These are phyloP conservation scores for Leucocoprinus leucothites DNA, from an alignment of 768 basidiomycete genomes.

Conservation along the genomic window DNA sequence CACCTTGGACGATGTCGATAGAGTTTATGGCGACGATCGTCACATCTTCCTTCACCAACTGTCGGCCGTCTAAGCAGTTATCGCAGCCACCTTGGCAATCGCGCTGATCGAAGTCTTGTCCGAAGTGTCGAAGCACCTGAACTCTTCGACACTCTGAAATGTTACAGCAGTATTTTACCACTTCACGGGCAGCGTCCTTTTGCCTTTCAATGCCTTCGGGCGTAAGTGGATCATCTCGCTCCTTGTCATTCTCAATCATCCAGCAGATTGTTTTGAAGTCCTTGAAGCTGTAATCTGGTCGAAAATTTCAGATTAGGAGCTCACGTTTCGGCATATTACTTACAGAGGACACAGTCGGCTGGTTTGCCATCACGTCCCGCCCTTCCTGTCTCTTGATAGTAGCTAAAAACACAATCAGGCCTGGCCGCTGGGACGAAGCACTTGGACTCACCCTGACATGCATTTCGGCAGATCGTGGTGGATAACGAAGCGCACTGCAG, in stretches of 20 bases:
- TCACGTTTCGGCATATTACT: constrained; percentile 20
- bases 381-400: constrained; percentile 96
- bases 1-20: constrained; percentile 52
- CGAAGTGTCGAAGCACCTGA: constrained; percentile 87
- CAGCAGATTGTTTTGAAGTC: constrained; percentile 56
- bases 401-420: constrained; percentile 37
- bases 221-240: constrained; percentile 25
- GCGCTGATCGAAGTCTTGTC: constrained; percentile 68
- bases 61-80: constrained; percentile 64
- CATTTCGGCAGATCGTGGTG: constrained; percentile 81
- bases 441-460: constrained; percentile 66
- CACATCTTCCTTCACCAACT: constrained; percentile 52
- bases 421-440: neutral
- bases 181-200: constrained; percentile 57
- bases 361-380: constrained; percentile 88
- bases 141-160: constrained; percentile 82
- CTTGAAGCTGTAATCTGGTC: constrained; percentile 60
- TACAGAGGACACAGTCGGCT: constrained; percentile 87
- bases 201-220: constrained; percentile 66
- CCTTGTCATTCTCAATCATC: constrained; percentile 59
- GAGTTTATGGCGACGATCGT: constrained; percentile 52
- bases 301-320: neutral
- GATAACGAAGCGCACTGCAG: constrained; percentile 85
- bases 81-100: constrained; percentile 77
- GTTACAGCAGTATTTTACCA: constrained; percentile 80